Evolutionary conservation across 352 stramenopile genomes (phyloP), one percentile per base, ranked within the genome.

Genomic region (Aphanomyces stellatus): DNA sequence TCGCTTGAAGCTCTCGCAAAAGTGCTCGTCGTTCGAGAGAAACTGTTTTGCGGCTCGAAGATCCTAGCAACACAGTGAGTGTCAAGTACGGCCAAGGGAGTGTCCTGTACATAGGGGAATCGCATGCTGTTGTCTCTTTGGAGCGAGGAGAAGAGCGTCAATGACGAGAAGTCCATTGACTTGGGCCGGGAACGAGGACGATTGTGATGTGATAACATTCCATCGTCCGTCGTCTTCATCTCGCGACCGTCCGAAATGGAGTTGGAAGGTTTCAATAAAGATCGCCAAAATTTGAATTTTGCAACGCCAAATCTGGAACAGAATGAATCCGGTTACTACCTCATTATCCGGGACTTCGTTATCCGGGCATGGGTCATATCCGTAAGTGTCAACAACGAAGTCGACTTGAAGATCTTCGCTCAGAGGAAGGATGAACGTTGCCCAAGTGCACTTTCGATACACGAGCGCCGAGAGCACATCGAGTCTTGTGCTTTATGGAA

Each of bases 391-490:
- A 46, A 46, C 13, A n/a, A n/a, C n/a, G n/a, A n/a, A n/a, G n/a
- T n/a, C n/a, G n/a, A 46, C n/a, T 46, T 46, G 13, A n/a, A 19
- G 46, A 22, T 53, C 25, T 53, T 53, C 46, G 19, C 13, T 19
- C 17, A 53, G 22, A 53, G 28, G 6, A 22, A 10, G 13, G 17
- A 64, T 64, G 55, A 64, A 64, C 27, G 22, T 17, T 19, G 55
- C 55, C 1, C 22, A n/a, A 17, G 6, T 64, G 22, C 19, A 15
- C 33, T 64, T 64, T 34, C 55, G 55, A 8, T 64, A 64, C 55
- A 51, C 55, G 13, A 37, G 55, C 27, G 51, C 55, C 55, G 28
- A 43, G 13, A 46, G 24, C 11, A 25, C 35, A 11, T 24, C 31
- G 19, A 25, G 13, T 17, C 55, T 63, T 15, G 55, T 51, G 15